phyloP scores from a whole-genome alignment of 352 stramenopile genomes.

The Pythium phragmiticola region DNA sequence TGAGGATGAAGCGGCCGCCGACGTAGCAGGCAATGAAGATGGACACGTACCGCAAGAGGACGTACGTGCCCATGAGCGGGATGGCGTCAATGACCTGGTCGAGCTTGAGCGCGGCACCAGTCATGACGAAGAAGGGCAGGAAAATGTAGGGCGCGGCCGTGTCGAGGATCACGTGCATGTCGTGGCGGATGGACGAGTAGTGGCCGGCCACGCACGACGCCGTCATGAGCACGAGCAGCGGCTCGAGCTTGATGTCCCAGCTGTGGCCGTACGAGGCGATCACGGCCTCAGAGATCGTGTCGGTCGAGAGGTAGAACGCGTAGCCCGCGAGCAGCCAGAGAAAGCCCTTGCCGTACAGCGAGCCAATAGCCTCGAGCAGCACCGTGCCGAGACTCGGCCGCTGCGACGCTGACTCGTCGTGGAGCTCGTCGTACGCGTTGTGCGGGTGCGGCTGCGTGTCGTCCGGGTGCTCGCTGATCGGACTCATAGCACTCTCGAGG shows the following conservation, averaged over 20 bases:
- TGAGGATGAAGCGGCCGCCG: constrained; percentile 57
- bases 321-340: constrained; percentile 62
- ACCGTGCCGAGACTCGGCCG: background rate
- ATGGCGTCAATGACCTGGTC: constrained; percentile 59
- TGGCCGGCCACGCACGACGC: constrained; percentile 65
- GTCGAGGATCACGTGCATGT: constrained; percentile 79
- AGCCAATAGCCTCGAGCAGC: constrained; percentile 25
- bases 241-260: constrained; percentile 75
- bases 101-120: constrained; percentile 61
- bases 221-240: constrained; percentile 66
- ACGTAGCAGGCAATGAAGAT: constrained; percentile 69
- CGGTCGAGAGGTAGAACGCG: constrained; percentile 58
- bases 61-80: constrained; percentile 66
- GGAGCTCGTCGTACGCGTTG: constrained; percentile 52
- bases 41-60: constrained; percentile 49
- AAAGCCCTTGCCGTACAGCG: constrained; percentile 63
- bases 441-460: constrained; percentile 47
- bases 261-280: constrained; percentile 43
- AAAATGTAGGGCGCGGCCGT: constrained; percentile 70
- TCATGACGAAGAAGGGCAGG: constrained; percentile 80
- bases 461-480: constrained; percentile 17
- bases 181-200: constrained; percentile 57
- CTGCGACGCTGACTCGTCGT: constrained; percentile 20
- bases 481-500: constrained; percentile 23
- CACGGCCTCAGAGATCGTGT: constrained; percentile 42